Base-by-base conservation (phyloP, 2,329 filamentous ascomycete genomes). In the Botrytis fabae region DNA sequence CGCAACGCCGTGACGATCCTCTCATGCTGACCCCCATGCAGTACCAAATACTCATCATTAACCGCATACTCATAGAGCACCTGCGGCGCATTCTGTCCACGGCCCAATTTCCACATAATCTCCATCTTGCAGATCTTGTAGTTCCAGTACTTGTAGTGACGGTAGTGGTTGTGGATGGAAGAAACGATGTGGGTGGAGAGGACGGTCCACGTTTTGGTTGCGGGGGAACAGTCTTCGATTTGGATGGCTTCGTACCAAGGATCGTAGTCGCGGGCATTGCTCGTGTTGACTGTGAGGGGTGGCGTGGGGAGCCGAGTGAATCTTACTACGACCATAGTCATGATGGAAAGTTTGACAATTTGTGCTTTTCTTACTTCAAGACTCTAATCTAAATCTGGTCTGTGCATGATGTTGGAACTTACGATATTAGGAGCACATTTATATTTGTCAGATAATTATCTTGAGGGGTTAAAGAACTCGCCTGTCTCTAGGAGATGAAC, bases 151-250 rank as follows among this genome's bases (percentile, higher is more conserved):
- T 28, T 14, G 8, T 57, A 68, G 3, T 57, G 12, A 1, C 64
- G 46, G 38, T 68, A n/a, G 5, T 68, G 64, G 35, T 68, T 68
- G 7, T n/a, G 48, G 9, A 68, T 54, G 2, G 64, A 22, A 18
- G 48, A 42, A 1, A 9, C n/a, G 64, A 57, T 28, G 22, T 32
- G 6, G 5, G 1, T 16, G 18, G 35, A 16, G 2, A 68, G n/a
- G 3, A 22, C 14, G 0, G 6, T 2, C 64, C 64, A 57, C 4
- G 20, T 35, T 54, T 28, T 1, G 0, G 18, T 4, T 1, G 35
- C 64, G 0, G n/a, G 2, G 25, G 5, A 6, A 5, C 28, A 5
- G 10, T 14, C 22, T 2, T 8, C 2, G 18, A 22, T 28, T 1
- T 18, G 25, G 1, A 68, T 7, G 0, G 64, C 35, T 68, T 68